Evolutionary conservation across 2,329 filamentous ascomycete genomes (phyloP).

Genomic region (Geosmithia flava): DNA sequence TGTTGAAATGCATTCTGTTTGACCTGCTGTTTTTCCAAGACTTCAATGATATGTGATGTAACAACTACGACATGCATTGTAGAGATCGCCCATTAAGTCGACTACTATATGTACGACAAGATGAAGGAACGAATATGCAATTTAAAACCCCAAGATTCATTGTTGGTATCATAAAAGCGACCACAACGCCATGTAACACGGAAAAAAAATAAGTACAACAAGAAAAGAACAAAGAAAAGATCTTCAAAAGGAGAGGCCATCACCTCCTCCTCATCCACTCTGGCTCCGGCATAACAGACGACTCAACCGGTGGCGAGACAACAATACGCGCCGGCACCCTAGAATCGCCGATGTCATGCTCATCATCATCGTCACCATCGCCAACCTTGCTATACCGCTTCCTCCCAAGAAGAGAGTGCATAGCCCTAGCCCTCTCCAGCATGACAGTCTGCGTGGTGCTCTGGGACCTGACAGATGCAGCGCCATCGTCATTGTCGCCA

Average conservation of each 20-base stretch:
- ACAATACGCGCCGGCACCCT: neutral
- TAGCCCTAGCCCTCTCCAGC: neutral
- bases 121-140: no score
- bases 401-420: neutral
- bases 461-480: neutral
- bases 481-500: neutral
- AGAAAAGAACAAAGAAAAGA: neutral
- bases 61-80: no score
- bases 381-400: neutral
- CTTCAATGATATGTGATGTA: no score
- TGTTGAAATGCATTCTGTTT: no score
- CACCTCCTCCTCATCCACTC: neutral
- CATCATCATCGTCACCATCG: neutral
- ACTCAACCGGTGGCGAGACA: neutral
- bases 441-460: neutral
- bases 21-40: no score
- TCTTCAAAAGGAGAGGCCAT: neutral
- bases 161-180: no score
- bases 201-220: neutral
- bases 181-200: no score
- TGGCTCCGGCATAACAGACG: no score
- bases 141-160: no score
- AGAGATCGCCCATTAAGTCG: no score
- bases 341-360: neutral
- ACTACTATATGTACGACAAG: no score